A percentile compares a stretch with the other conserved stretches of the same genome.
Evolutionary conservation across 768 basidiomycete species (phyloP).

Genomic region (Lactarius deliciosus): DNA sequence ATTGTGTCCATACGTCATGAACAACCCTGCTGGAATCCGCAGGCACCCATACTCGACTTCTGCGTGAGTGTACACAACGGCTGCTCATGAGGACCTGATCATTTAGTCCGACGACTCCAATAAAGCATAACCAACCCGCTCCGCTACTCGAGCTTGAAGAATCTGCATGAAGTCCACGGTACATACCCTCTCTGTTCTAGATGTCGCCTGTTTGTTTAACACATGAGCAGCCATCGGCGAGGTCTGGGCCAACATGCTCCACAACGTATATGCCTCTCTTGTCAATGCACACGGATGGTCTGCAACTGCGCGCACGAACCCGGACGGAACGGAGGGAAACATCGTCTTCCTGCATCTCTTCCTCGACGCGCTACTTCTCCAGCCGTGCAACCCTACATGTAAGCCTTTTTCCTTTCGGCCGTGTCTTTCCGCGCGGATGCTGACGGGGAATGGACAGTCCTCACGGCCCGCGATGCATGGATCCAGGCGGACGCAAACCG

Average conservation of each 20-base stretch:
- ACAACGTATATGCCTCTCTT: conserved; percentile 39
- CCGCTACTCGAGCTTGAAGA: no score
- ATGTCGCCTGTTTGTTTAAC: neutral
- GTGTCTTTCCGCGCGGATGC: neutral
- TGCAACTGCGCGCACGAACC: conserved; percentile 42
- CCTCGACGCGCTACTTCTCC: conserved; percentile 48
- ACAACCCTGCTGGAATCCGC: no score
- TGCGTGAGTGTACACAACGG: no score
- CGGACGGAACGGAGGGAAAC: conserved; percentile 45
- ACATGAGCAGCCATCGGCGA: conserved; percentile 49
- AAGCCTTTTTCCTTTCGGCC: conserved; percentile 27
- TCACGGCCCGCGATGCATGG: conserved; percentile 50
- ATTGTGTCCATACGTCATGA: conserved; percentile 26
- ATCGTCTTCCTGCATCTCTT: conserved; percentile 53
- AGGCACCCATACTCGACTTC: no score
- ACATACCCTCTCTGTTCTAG: neutral
- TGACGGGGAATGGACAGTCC: conserved; percentile 35
- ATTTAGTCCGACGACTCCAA: no score
- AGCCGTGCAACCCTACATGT: conserved; percentile 53
- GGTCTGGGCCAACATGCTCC: conserved; percentile 51
- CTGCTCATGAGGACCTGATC: no score
- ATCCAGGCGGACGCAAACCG: conserved; percentile 53
- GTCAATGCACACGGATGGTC: conserved; percentile 35
- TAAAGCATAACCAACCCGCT: no score
- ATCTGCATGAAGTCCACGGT: no score